Evolutionary conservation across 139 green algal genomes (phyloP).

Genomic region (Chlamydomonas applanata): DNA sequence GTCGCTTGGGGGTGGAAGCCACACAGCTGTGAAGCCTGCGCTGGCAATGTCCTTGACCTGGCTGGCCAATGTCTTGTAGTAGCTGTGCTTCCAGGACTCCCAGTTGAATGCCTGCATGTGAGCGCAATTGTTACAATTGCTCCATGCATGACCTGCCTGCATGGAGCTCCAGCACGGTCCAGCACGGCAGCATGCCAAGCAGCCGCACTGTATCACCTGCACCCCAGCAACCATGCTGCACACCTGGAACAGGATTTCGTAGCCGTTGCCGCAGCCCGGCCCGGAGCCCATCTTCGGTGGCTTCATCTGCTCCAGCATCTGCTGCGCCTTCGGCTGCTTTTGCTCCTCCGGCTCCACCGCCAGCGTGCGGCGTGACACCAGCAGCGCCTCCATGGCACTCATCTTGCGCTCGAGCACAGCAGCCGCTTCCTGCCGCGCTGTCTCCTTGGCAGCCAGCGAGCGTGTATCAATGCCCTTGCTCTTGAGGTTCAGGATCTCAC

Average conservation of each 20-base stretch:
- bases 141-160: too few species aligned
- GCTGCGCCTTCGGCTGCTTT: slow-evolving; percentile 13
- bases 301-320: slow-evolving; percentile 52
- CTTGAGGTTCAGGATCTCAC: slow-evolving; percentile 61
- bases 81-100: slow-evolving; percentile 74
- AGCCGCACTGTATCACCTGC: too few species aligned
- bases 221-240: too few species aligned
- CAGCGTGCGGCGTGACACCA: slow-evolving; percentile 66
- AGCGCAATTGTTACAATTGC: too few species aligned
- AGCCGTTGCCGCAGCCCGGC: slow-evolving; percentile 74
- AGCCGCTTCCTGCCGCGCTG: slow-evolving; percentile 63
- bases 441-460: slow-evolving; percentile 40
- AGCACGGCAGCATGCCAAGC: too few species aligned
- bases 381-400: slow-evolving; percentile 73
- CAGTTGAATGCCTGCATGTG: slow-evolving; percentile 88
- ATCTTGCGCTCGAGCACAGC: slow-evolving; percentile 86
- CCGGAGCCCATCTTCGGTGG: slow-evolving; percentile 43
- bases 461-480: slow-evolving; percentile 19
- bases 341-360: slow-evolving; percentile 41
- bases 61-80: slow-evolving; percentile 58
- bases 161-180: too few species aligned
- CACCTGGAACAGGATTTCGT: slow-evolving; percentile 92
- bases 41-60: slow-evolving; percentile 65
- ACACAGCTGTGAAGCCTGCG: slow-evolving; percentile 88
- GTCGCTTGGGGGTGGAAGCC: slow-evolving; percentile 92